phyloP scores from a whole-genome alignment of 176 grass and related monocot genomes.

The Metroxylon sagu region DNA sequence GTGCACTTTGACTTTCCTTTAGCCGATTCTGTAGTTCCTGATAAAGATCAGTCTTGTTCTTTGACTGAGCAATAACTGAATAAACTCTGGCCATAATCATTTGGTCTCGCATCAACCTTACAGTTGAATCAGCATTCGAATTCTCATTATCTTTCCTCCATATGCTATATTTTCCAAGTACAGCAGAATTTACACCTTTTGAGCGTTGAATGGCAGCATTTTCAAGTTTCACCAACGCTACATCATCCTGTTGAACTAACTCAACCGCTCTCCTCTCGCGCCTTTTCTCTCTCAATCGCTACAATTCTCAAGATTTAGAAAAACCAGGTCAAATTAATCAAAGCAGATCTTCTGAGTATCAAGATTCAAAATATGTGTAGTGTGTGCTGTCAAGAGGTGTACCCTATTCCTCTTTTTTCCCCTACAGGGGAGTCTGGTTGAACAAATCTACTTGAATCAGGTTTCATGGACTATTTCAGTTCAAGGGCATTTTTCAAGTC shows the following conservation, averaged over 20 bases:
- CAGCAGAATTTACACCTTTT: slow-evolving; percentile 76
- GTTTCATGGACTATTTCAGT: no score
- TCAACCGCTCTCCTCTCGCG: slow-evolving; percentile 67
- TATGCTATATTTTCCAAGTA: slow-evolving; percentile 98
- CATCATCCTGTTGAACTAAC: slow-evolving; percentile 70
- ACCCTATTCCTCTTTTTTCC: no score
- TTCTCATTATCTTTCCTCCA: slow-evolving; percentile 96
- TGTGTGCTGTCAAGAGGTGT: no score
- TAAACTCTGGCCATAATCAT: slow-evolving; percentile 97
- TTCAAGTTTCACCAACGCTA: slow-evolving; percentile 75
- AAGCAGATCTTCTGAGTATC: not conserved
- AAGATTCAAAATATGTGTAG: no score
- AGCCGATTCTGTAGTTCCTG: slow-evolving; percentile 65
- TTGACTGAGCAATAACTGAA: not conserved
- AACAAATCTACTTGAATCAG: no score
- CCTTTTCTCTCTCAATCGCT: slow-evolving; percentile 90
- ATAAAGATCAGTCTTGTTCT: slow-evolving; percentile 32
- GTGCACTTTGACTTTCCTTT: slow-evolving; percentile 84
- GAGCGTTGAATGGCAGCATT: slow-evolving; percentile 89
- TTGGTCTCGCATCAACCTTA: slow-evolving; percentile 96
- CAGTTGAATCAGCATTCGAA: slow-evolving; percentile 80
- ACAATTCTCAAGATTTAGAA: slow-evolving; percentile 5
- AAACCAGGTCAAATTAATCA: slow-evolving; percentile 2
- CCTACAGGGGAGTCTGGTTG: no score
- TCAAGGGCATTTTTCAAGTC: no score